Evolutionary conservation across 2,329 filamentous ascomycete species (phyloP).

Genomic region (Emydomyces testavorans): DNA sequence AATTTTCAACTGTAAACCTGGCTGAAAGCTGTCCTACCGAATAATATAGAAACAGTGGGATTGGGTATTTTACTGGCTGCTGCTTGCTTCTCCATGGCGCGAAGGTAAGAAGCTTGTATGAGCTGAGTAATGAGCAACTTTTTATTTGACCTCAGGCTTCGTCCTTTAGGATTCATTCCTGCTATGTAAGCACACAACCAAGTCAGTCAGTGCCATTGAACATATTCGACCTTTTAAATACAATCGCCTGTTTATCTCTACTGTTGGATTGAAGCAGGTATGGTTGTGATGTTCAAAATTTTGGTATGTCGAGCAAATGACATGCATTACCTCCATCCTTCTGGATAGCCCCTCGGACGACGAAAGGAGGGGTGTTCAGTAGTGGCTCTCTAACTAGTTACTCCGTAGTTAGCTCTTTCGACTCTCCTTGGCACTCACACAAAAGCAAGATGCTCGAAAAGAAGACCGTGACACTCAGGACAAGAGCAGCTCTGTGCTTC

Average conservation of each 20-base stretch:
- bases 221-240: background rate
- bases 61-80: background rate
- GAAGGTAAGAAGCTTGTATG: background rate
- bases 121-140: background rate
- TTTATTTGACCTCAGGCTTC: background rate
- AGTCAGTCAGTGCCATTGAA: background rate
- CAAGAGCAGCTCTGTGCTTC: slow-evolving; percentile 2
- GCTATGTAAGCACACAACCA: too few relatives aligned
- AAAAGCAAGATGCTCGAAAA: background rate
- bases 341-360: background rate
- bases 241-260: background rate
- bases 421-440: background rate
- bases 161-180: too few relatives aligned
- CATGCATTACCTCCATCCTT: background rate
- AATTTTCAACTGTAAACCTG: slow-evolving; percentile 22
- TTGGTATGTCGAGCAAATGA: background rate
- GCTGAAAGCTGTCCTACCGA: slow-evolving; percentile 1
- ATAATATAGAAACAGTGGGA: background rate
- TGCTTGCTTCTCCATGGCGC: background rate
- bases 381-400: background rate
- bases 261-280: background rate
- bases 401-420: background rate
- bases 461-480: background rate
- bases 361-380: slow-evolving; percentile 1
- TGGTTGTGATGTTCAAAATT: background rate